Evolutionary conservation across 306 rosid species (phyloP), one percentile per base, ranked within the genome.

Genomic region (Trifolium repens): DNA sequence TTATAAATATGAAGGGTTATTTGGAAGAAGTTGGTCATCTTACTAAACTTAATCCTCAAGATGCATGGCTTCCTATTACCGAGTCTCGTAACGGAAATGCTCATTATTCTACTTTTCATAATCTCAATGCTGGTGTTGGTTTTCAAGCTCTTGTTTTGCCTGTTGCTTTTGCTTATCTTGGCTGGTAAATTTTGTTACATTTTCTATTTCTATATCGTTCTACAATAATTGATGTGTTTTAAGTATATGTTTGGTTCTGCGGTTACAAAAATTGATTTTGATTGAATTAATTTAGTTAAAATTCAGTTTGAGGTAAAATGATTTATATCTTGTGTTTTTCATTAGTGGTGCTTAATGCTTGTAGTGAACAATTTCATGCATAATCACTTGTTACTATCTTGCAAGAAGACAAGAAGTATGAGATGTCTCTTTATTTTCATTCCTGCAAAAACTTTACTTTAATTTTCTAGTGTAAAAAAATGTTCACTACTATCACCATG

Each of bases 21-120:
- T 81, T 94, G 86, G 97, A 94, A 84, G 99, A 94, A 40, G 85
- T 94, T 58, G 99, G 99, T 1, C 99, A 94, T 78, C 92, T 94
- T 52, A 94, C 99, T 2, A 94, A 92, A 79, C 99, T 94, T 15
- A 94, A 94, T 63, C 99, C 99, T 52, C 99, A 94, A 65, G 99
- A 94, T 67, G 97, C 99, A 3, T 94, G 99, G 99, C 99, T 94
- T 84, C 99, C 99, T n/a, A 94, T 94, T 50, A 94, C 99, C 0
- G 99, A 94, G 75, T 94, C 99, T 16, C 90, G 99, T 62, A 94
- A 92, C 74, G 99, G 99, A 40, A 94, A 94, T 75, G 96, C 99
- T 80, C 97, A 94, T 71, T 94, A 94, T 58, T 93, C 99, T 73
- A 97, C 99, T 9, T 94, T 94, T 76, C 99, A 94, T 65, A 94